Conservation (phyloP, 768 basidiomycete genomes). For the Gloeostereum incarnatum region DNA sequence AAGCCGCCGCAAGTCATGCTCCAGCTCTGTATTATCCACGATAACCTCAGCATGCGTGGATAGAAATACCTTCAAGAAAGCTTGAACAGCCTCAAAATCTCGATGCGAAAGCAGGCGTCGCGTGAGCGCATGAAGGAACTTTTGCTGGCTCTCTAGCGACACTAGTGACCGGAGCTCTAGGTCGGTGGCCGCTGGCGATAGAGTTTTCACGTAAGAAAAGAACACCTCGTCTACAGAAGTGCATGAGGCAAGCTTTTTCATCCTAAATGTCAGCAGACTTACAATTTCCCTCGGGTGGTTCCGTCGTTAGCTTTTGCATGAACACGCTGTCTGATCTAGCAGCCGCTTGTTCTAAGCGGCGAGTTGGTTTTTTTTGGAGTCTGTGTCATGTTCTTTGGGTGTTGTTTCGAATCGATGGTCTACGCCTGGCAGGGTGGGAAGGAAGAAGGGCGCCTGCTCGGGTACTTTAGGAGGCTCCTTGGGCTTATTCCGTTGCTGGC, state of each 20-base stretch:
- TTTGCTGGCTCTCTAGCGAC: constrained; percentile 47
- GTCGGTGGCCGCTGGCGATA: constrained; percentile 89
- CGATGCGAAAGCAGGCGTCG: constrained; percentile 66
- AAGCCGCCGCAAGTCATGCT: constrained; percentile 45
- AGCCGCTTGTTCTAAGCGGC: constrained; percentile 42
- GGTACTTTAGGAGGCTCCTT: constrained; percentile 92
- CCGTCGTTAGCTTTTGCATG: constrained; percentile 47
- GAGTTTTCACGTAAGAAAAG: constrained; percentile 75
- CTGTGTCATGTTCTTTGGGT: constrained; percentile 25
- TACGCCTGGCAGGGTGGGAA: constrained; percentile 85
- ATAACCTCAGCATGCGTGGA: constrained; percentile 78
- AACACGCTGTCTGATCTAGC: constrained; percentile 60
- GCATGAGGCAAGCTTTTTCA: constrained; percentile 3
- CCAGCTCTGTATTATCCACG: constrained; percentile 60
- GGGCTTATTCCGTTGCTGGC: constrained; percentile 90
- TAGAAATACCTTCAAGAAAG: constrained; percentile 78
- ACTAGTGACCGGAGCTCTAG: constrained; percentile 79
- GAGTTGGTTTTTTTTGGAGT: constrained; percentile 32
- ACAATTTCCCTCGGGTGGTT: constrained; percentile 61
- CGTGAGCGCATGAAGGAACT: constrained; percentile 69
- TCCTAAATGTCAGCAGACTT: constrained; percentile 22
- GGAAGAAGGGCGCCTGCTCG: constrained; percentile 94
- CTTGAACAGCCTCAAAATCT: constrained; percentile 95
- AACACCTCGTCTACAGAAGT: constrained; percentile 60
- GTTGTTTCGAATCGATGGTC: constrained; percentile 66